phyloP scores from a whole-genome alignment of 225 moss, liverwort and hornwort genomes.

The Pleurozium schreberi region DNA sequence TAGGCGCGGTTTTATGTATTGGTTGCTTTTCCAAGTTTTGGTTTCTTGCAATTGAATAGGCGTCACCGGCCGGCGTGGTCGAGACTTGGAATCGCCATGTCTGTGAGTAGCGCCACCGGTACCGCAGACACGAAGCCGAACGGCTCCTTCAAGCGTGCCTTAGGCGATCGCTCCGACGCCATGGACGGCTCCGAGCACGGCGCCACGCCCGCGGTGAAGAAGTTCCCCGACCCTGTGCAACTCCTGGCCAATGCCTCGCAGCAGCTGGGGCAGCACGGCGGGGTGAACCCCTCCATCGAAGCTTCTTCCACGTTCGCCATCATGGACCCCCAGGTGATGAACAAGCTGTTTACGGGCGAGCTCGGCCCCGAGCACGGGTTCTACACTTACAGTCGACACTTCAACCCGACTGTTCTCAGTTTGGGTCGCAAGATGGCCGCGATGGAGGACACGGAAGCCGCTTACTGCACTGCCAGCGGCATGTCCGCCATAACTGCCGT shows the following conservation, averaged over 20 bases:
- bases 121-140: not conserved
- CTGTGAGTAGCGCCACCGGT: not conserved
- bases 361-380: constrained; percentile 64
- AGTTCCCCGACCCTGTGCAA: constrained; percentile 55
- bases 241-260: constrained; percentile 34
- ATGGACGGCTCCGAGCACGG: constrained; percentile 1
- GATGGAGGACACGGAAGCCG: constrained; percentile 79
- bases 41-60: not conserved
- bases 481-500: constrained; percentile 78
- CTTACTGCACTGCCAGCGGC: constrained; percentile 87
- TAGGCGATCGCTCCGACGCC: constrained; percentile 8
- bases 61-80: not conserved
- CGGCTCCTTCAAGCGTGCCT: constrained; percentile 9
- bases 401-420: constrained; percentile 71
- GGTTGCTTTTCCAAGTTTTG: no score
- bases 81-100: not conserved
- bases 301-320: constrained; percentile 67
- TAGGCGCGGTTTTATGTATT: no score
- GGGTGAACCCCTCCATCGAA: constrained; percentile 65
- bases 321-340: constrained; percentile 61
- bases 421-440: constrained; percentile 82
- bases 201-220: constrained; percentile 3
- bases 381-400: constrained; percentile 77
- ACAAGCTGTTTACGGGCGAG: constrained; percentile 73
- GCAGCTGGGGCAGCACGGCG: constrained; percentile 51